Conservation (phyloP, 345 rosid genomes). For the Rhodamnia rubescens region DNA sequence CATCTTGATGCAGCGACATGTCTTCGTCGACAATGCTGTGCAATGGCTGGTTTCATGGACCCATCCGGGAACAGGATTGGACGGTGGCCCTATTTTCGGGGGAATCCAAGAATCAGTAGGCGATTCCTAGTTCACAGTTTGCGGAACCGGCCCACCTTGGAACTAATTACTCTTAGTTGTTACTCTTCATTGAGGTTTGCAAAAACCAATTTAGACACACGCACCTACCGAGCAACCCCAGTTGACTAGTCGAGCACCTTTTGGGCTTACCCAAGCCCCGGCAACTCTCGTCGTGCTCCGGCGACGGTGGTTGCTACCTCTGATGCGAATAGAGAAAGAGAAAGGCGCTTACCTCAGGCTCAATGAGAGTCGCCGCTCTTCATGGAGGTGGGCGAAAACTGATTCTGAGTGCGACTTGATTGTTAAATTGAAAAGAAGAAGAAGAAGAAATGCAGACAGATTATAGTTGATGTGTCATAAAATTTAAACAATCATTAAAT, state of each 20-base stretch:
- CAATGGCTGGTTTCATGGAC: too few species aligned
- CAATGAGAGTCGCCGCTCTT: accelerated
- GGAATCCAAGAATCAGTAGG: too few species aligned
- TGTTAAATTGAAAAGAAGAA: background rate
- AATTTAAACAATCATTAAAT: background rate
- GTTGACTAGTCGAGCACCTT: background rate
- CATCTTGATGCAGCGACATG: conserved; percentile 71
- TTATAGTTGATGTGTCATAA: background rate
- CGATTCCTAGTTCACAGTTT: too few species aligned
- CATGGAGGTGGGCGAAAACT: background rate
- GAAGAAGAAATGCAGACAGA: background rate
- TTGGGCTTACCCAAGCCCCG: too few species aligned
- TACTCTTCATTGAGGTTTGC: too few species aligned
- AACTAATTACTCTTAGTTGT: too few species aligned
- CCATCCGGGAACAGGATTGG: too few species aligned
- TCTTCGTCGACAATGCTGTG: conserved; percentile 21
- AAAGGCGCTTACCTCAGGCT: background rate
- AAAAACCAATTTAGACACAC: too few species aligned
- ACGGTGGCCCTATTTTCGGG: too few species aligned
- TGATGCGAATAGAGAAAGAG: too few species aligned
- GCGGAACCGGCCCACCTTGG: too few species aligned
- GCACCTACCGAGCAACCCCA: background rate
- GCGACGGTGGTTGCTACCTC: background rate
- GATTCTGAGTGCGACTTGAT: accelerated
- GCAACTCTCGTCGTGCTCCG: accelerated